Evolutionary conservation across 164 flowering plant species (phyloP), one percentile per base, ranked within the genome.

Genomic region (Umbilicus rupestris): DNA sequence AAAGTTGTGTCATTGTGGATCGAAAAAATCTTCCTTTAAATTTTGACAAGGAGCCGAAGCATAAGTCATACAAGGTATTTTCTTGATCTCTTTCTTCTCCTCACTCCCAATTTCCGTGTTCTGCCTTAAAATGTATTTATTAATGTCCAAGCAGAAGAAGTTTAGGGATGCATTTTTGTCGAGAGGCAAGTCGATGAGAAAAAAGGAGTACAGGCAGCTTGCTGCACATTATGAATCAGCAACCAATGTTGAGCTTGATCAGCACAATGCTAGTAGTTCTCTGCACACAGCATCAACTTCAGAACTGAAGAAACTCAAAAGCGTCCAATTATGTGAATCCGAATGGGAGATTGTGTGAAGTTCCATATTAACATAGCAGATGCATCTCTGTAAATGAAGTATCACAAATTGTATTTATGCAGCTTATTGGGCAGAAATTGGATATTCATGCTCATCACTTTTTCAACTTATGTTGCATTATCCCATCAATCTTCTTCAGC

Each of bases 321-420:
- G 50, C 68, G 65, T 55, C n/a, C 72, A 79, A 31, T 3, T 49
- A 44, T 62, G 29, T 58, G 92, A 85, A 70, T 78, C 87, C 24
- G 92, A 86, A 24, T 87, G 93, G 93, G 93, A 87, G 74, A 78
- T 90, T 73, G 80, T 87, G 33, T 55, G 29, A 55, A 17, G 17
- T 28, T 28, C 30, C 58, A 22, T n/a, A n/a, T n/a, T n/a, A n/a
- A n/a, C n/a, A n/a, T 52, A 24, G 58, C 58, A 24, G 7, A 52
- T 2, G 10, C 44, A 41, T 41, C 30, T 22, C 29, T 52, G 30
- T 24, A 52, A 52, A 52, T 52, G 24, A 52, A 47, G 52, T 47
- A n/a, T n/a, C n/a, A n/a, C n/a, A n/a, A n/a, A n/a, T n/a, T n/a
- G n/a, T n/a, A 35, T 35, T 35, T 35, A 7, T 35, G 37, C 1